phyloP scores from a whole-genome alignment of 345 rosid species.

The Clausena lansium region DNA sequence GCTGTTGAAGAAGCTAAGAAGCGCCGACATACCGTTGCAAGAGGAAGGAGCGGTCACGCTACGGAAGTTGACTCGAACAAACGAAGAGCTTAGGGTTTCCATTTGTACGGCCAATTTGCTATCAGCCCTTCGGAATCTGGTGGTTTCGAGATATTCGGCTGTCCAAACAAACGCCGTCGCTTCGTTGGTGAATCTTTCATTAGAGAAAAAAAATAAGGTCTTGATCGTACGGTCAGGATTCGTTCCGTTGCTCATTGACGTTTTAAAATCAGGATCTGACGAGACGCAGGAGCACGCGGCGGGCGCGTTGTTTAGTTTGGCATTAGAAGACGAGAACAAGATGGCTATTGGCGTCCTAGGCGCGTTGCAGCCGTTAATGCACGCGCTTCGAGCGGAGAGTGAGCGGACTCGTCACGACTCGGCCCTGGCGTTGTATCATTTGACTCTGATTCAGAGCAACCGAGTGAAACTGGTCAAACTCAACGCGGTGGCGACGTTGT shows the following conservation, averaged over 20 bases:
- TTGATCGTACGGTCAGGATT: constrained; percentile 70
- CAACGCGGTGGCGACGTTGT: constrained; percentile 57
- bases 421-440: constrained; percentile 72
- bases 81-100: constrained; percentile 43
- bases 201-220: constrained; percentile 65
- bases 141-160: constrained; percentile 54
- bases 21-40: constrained; percentile 51
- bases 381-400: constrained; percentile 58
- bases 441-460: constrained; percentile 63
- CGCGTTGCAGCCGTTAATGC: constrained; percentile 70
- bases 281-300: constrained; percentile 81
- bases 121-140: constrained; percentile 45
- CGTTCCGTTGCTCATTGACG: constrained; percentile 62
- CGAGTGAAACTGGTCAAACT: constrained; percentile 56
- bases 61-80: constrained; percentile 59
- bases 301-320: constrained; percentile 77
- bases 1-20: constrained; percentile 41
- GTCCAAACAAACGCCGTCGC: constrained; percentile 78
- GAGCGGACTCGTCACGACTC: constrained; percentile 67
- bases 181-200: constrained; percentile 64
- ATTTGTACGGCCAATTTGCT: constrained; percentile 59
- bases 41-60: constrained; percentile 60
- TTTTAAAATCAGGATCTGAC: constrained; percentile 57
- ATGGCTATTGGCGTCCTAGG: constrained; percentile 86
- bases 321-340: constrained; percentile 74